phyloP scores from a whole-genome alignment of 2,329 filamentous ascomycete genomes.

The Gaeumannomyces sp. region DNA sequence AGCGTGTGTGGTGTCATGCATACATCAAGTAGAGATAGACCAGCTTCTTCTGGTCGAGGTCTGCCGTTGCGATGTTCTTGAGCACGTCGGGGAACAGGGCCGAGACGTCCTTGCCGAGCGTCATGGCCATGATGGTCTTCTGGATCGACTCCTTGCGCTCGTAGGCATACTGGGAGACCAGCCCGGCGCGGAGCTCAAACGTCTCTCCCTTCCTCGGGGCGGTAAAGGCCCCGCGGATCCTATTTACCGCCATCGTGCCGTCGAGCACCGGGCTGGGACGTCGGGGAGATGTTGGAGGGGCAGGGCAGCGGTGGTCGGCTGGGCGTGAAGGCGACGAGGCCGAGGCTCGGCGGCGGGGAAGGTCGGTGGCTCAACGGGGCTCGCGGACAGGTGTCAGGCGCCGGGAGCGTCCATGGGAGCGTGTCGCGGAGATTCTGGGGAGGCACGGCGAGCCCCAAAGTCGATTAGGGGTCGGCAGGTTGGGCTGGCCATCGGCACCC shows the following conservation, averaged over 20 bases:
- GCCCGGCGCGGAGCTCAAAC: slow-evolving; percentile 88
- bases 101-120: slow-evolving; percentile 95
- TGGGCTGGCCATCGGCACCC: neutral
- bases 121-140: slow-evolving; percentile 99
- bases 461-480: neutral
- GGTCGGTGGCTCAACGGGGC: neutral
- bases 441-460: neutral
- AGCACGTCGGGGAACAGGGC: slow-evolving; percentile 94
- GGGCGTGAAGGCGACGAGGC: slow-evolving; percentile 13
- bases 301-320: slow-evolving; percentile 6
- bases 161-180: slow-evolving; percentile 98
- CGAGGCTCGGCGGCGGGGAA: neutral
- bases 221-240: slow-evolving; percentile 89
- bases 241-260: slow-evolving; percentile 66
- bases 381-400: neutral
- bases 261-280: neutral
- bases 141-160: slow-evolving; percentile 99
- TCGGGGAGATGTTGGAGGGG: neutral
- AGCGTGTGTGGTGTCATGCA: slow-evolving; percentile 23
- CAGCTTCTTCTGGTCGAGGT: slow-evolving; percentile 98
- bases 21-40: slow-evolving; percentile 98
- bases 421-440: neutral
- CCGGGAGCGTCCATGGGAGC: neutral
- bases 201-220: slow-evolving; percentile 95
- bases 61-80: slow-evolving; percentile 94